Evolutionary conservation across 352 stramenopile genomes (phyloP).

Genomic region (Pythium coloratum): DNA sequence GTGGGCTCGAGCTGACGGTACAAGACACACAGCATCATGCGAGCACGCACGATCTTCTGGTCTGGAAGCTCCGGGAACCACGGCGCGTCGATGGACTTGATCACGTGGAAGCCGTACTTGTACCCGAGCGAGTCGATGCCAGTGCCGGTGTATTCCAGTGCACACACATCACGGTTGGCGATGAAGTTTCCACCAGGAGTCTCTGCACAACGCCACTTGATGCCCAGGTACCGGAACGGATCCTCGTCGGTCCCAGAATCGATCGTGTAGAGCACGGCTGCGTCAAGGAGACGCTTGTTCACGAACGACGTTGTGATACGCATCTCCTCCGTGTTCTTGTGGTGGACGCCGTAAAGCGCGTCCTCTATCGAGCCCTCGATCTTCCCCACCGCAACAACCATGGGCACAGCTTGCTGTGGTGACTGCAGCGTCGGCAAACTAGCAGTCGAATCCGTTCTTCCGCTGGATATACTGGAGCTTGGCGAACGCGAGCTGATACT

Average conservation of each 20-base stretch:
- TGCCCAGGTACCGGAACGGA: conserved; percentile 47
- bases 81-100: conserved; percentile 51
- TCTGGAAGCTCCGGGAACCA: conserved; percentile 38
- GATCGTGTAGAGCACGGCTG: conserved; percentile 44
- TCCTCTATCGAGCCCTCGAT: conserved; percentile 48
- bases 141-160: conserved; percentile 52
- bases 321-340: conserved; percentile 56
- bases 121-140: conserved; percentile 36
- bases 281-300: conserved; percentile 44
- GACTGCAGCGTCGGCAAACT: conserved; percentile 1
- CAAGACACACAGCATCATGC: conserved; percentile 62
- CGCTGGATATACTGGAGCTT: conserved; percentile 26
- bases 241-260: conserved; percentile 39
- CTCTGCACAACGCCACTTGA: conserved; percentile 49
- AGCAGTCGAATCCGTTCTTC: conserved; percentile 5
- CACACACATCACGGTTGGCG: conserved; percentile 46
- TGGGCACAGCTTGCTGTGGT: conserved; percentile 29
- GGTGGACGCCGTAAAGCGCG: conserved; percentile 49
- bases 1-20: conserved; percentile 44
- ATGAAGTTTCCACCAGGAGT: conserved; percentile 36
- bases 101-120: conserved; percentile 44
- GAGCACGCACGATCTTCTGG: conserved; percentile 38
- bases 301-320: conserved; percentile 35
- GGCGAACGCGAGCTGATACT: conserved; percentile 5
- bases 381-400: conserved; percentile 47